Conservation (phyloP, 129 eudicot genomes). For the Arctium minus region DNA sequence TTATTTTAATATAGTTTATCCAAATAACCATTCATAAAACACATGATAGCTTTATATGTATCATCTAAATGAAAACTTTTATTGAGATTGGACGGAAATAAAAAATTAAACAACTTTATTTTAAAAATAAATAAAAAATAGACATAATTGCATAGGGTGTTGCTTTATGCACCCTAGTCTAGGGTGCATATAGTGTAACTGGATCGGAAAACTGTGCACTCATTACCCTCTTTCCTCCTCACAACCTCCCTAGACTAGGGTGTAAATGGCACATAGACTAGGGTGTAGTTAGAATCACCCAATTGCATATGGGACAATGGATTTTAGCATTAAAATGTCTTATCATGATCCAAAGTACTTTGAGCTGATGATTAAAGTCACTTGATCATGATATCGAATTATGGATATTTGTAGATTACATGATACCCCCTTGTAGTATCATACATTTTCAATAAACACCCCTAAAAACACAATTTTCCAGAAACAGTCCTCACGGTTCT, state of each 20-base stretch:
- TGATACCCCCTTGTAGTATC: not conserved
- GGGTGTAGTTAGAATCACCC: no score
- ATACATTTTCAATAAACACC: not conserved
- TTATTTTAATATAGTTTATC: no score
- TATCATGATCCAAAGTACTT: conserved; percentile 1
- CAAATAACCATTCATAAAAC: no score
- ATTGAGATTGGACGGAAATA: not conserved
- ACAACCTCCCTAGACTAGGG: no score
- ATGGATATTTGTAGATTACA: not conserved
- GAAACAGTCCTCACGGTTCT: not conserved
- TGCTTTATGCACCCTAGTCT: no score
- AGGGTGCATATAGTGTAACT: no score
- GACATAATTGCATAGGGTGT: not conserved
- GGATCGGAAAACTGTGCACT: no score
- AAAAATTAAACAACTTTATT: not conserved
- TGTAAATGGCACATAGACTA: no score
- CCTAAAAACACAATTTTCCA: not conserved
- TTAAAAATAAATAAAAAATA: not conserved
- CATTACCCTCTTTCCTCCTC: no score
- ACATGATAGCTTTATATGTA: no score
- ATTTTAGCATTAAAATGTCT: not conserved
- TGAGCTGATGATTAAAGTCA: not conserved
- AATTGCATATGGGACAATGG: not conserved
- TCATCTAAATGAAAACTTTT: not conserved
- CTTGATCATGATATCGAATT: not conserved